Conservation (phyloP, 495 filamentous ascomycete species). For the Penicillium longicatenatum region DNA sequence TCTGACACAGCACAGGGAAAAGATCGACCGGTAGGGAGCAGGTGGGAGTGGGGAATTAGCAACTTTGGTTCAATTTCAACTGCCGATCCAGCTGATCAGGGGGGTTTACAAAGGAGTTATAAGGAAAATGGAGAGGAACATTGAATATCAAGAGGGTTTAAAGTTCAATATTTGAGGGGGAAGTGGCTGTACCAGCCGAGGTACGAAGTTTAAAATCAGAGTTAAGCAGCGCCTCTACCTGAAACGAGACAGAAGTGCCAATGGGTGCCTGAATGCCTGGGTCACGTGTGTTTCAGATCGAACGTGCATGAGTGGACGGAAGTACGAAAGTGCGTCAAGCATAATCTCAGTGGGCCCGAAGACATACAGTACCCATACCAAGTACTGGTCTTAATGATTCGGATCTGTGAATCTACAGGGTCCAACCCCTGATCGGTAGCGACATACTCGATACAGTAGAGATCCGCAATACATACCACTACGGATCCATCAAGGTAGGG, state of each 20-base stretch:
- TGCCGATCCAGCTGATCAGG: conserved; percentile 6
- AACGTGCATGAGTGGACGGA: not conserved
- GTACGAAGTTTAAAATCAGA: not conserved
- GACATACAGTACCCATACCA: too few species aligned
- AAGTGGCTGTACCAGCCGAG: not conserved
- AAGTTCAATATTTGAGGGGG: not conserved
- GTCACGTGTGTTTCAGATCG: not conserved
- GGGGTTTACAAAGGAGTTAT: not conserved
- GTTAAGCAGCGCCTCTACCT: not conserved
- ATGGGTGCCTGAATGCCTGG: not conserved
- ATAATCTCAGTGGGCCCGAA: too few species aligned
- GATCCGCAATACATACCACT: not conserved
- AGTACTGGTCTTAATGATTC: not conserved
- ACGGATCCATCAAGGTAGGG: too few species aligned
- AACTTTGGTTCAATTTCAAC: not conserved
- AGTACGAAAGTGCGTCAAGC: too few species aligned
- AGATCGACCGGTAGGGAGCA: conserved; percentile 20
- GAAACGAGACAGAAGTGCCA: too few species aligned
- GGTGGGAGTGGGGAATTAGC: conserved; percentile 5
- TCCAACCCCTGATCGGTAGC: not conserved
- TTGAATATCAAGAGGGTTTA: not conserved
- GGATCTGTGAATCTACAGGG: not conserved
- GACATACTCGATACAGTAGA: not conserved
- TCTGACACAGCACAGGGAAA: conserved; percentile 13
- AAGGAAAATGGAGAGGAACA: not conserved